Evolutionary conservation across 2,329 filamentous ascomycete species (phyloP), one percentile per base, ranked within the genome.

Genomic region (Aspergillus felis): DNA sequence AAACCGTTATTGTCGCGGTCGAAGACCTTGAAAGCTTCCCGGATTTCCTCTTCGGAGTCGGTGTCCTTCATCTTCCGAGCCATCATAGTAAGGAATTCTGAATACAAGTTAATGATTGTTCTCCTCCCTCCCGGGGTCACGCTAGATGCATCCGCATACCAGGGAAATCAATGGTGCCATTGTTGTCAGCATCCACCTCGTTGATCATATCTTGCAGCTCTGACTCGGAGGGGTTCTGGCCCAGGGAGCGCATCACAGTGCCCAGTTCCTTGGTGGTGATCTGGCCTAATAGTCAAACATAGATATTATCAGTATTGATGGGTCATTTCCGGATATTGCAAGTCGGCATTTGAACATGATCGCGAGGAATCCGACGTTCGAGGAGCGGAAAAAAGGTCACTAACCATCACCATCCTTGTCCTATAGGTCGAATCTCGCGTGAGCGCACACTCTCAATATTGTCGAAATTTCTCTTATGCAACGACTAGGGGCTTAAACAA

Each of bases 131-230:
- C 3, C 41, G 9, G 14, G 10, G 24, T 6, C 25, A 53, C 24
- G 44, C 14, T 4, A 47, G 17, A 42, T 22, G 50, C 25, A 54
- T 47, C 51, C 51, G 66, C 84, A 68, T 84, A 93, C 90, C 90
- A 72, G 90, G 90, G 76, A 94, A 94, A 76, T 94, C 90, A 71
- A 94, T 94, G 66, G 90, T 94, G 78, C 90, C 90, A 73, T 93
- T 94, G 84, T 93, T 94, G 80, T 94, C 90, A 70, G 90, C 90
- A 71, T 94, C 90, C 64, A 94, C 90, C 81, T 94, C 90, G 79
- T 94, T 93, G 81, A 94, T 94, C 90, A 94, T 94, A 74, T 94
- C 90, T 79, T 94, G 90, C 64, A 94, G 82, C 79, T 94, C 90
- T 60, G 90, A 92, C 81, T 94, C 90, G 66, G 90, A 93, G 57